Evolutionary conservation across 371 early-diverging fungal species (phyloP).

Genomic region (Apophysomyces variabilis): DNA sequence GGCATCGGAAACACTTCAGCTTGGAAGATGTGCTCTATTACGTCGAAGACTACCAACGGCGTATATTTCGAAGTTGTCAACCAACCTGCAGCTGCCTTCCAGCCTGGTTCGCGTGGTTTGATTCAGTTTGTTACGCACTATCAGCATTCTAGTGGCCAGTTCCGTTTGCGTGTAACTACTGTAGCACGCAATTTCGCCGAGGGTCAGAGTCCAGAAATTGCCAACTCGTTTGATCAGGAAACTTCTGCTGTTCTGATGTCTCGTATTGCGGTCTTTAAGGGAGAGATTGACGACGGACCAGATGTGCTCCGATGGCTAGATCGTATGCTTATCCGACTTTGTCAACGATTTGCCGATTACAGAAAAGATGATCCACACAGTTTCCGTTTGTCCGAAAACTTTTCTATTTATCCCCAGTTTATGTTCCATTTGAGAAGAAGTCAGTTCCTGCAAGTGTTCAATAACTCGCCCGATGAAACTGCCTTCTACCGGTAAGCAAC

Average conservation of each 20-base stretch:
- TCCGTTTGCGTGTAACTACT: constrained; percentile 93
- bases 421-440: constrained; percentile 99
- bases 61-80: constrained; percentile 97
- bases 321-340: constrained; percentile 98
- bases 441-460: constrained; percentile 99
- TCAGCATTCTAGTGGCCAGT: constrained; percentile 93
- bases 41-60: constrained; percentile 85
- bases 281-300: constrained; percentile 97
- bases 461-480: constrained; percentile 99
- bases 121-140: constrained; percentile 96
- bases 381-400: constrained; percentile 93
- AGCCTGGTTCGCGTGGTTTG: constrained; percentile 88
- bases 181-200: constrained; percentile 95
- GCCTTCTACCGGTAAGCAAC: constrained; percentile 84
- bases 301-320: constrained; percentile 99
- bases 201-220: constrained; percentile 86
- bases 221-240: constrained; percentile 98
- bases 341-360: constrained; percentile 97
- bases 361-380: constrained; percentile 95
- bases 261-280: constrained; percentile 97
- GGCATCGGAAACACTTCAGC: constrained; percentile 95
- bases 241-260: constrained; percentile 99
- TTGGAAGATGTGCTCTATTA: constrained; percentile 94
- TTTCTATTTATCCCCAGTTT: constrained; percentile 99
- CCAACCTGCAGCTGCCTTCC: constrained; percentile 80